phyloP scores from a whole-genome alignment of 2,329 filamentous ascomycete species.

The Colletotrichum sp. region DNA sequence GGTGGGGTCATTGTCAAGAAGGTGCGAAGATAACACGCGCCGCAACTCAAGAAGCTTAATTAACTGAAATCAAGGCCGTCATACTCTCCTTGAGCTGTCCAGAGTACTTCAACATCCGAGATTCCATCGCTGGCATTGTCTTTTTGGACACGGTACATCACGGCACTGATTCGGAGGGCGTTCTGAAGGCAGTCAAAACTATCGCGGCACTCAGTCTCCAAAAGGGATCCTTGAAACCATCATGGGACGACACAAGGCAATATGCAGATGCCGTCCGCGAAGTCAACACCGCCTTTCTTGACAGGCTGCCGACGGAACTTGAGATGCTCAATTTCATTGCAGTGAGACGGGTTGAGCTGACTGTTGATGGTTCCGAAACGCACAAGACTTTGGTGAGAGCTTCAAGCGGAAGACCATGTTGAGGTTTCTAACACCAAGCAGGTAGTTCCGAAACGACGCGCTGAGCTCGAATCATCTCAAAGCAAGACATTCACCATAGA shows the following conservation, averaged over 20 bases:
- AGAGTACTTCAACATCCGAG: conserved; percentile 14
- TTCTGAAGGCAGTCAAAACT: conserved; percentile 23
- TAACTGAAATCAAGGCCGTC: neutral
- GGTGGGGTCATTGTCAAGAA: conserved; percentile 29
- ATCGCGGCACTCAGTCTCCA: conserved; percentile 9
- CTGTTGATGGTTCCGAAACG: neutral
- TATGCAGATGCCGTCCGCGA: conserved; percentile 24
- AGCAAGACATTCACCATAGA: conserved; percentile 3
- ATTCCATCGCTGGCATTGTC: conserved; percentile 20
- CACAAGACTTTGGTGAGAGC: neutral
- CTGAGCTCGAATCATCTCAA: neutral
- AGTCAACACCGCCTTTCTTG: conserved; percentile 18
- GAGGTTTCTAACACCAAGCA: neutral
- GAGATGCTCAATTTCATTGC: conserved; percentile 4
- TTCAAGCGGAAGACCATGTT: too few species aligned
- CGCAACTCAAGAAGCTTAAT: neutral
- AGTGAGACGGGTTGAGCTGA: neutral
- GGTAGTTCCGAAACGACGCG: neutral
- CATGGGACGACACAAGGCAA: conserved; percentile 23
- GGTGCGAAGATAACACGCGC: neutral
- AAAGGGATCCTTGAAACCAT: neutral
- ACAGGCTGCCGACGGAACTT: neutral
- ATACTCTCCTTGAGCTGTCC: neutral
- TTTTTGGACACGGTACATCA: conserved; percentile 29
- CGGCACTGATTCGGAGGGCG: conserved; percentile 22